Base-by-base conservation (phyloP, 1,139 yeast genomes). In the Geotrichum europaeum region DNA sequence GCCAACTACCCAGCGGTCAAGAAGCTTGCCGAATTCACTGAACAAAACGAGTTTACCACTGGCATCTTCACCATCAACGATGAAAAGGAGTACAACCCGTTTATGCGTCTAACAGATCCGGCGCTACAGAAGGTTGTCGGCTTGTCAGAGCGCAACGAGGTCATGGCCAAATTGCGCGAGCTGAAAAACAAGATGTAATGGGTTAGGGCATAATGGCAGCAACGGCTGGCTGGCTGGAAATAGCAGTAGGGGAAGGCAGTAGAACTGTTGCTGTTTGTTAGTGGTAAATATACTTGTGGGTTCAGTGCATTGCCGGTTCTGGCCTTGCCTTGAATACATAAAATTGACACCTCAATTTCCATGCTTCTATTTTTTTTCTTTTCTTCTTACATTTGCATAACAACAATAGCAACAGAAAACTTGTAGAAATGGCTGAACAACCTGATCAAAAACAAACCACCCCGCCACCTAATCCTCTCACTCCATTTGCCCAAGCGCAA, bases 41-140 rank as follows among this genome's bases (percentile, higher is more conserved):
- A 73, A 3, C 69, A 73, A 1, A 78, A 89, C 72, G 96, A 90
- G 68, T 75, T 80, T 60, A 87, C 96, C 18, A 86, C 98, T 0
- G 99, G 99, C 0, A 73, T 72, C 43, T 92, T 89, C 75, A 90
- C 97, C 4, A 82, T 95, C 66, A 84, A 82, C 7, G 96, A 94
- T 70, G 99, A 94, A 73, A 78, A 85, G 66, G 73, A 78, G 59
- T 87, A 84, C 76, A 94, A 94, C 72, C 99, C 99, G 43, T 94
- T 95, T 75, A 86, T 92, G 94, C 83, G 89, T 70, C 77, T 89
- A 24, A 61, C 75, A 49, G 91, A 87, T 67, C 81, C 84, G 0
- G 75, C 73, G 36, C 83, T 89, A 12, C 78, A 82, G 66, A 68
- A 75, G 58, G 81, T 80, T 24, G 76, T 83, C 0, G 76, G 78